Base-by-base conservation (phyloP, 163 green algal species). In the Volvox carteri region DNA sequence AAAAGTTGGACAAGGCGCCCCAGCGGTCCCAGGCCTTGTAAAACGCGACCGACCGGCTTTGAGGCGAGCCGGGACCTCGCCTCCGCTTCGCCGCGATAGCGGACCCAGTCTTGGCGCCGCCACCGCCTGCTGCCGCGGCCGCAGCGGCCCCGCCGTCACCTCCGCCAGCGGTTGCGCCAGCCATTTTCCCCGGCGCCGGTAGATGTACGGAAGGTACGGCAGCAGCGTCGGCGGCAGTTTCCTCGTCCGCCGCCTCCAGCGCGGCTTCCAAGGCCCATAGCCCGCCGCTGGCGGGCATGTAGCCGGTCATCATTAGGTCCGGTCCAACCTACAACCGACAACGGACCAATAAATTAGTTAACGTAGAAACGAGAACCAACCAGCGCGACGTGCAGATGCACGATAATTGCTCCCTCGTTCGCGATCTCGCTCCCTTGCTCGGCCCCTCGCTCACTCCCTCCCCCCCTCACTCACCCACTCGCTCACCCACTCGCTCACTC, bases 1-100 rank as follows among this genome's bases (percentile, higher is more conserved):
- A 98, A 90, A 99, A 99, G 93, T 99, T 99, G 72, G 92, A 96
- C 28, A 99, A 91, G 35, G 93, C 92, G 28, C 97, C 97, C 91
- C 97, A 97, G 35, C 90, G 77, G 88, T 99, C 96, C 97, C 97
- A 99, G 0, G 96, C 90, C 85, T 97, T 96, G 85, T 95, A 96
- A 60, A 96, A 96, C 25, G 78, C 73, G 23, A 96, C 92, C 0
- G 91, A 78, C 0, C 60, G 85, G 14, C 85, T 48, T 28, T 80
- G 44, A 25, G 37, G 56, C 14, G 70, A 80, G 5, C 65, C 74
- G 37, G 52, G 46, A 4, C 88, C 89, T 39, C 88, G 87, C 44
- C 84, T 60, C 78, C 67, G 89, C 85, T 80, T 83, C 37, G 80
- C 48, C 0, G 83, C 44, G 37, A 70, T 56, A 0, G 60, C 60